Evolutionary conservation across 106 monocot genomes (phyloP), one percentile per base, ranked within the genome.

Genomic region (Amphibolis antarctica): DNA sequence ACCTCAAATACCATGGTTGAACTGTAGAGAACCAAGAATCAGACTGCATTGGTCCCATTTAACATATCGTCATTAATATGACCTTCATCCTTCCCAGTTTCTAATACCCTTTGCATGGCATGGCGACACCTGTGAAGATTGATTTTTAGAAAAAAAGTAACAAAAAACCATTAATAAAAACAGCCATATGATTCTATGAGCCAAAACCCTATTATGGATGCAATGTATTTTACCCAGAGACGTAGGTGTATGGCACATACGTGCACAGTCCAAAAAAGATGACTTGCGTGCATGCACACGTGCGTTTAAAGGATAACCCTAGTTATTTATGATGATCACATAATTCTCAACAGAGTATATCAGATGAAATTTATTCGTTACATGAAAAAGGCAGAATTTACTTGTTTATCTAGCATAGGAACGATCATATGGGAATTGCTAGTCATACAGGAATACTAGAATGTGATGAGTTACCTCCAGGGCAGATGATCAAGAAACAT

Each of bases 401-500:
- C 36, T 36, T 36, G 36, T 36, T 36, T 7, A 36, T 36, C 36
- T 36, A 15, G n/a, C 18, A 48, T 15, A n/a, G n/a, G n/a, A n/a
- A n/a, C n/a, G n/a, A n/a, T n/a, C n/a, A n/a, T n/a, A 48, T 48
- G 14, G 12, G 1, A 64, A 36, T 19, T 13, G 44, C 23, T 20
- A 18, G 20, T 28, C 62, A 0, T 48, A 11, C 22, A 20, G 29
- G 18, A 24, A 55, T 43, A 20, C 0, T 20, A 11, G 13, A 59
- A 52, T 46, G 44, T 9, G 67, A 15, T 19, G 45, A 66, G 12
- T 69, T 89, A 93, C 93, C 96, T 91, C 98, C 98, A 98, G 9
- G 98, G 98, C 26, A 98, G 74, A 75, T 98, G 98, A 78, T 98
- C 98, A 54, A 86, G 87, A 50, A 98, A 98, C 98, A 98, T 91